phyloP scores from a whole-genome alignment of 768 basidiomycete genomes.

The Lyophyllum semitale region DNA sequence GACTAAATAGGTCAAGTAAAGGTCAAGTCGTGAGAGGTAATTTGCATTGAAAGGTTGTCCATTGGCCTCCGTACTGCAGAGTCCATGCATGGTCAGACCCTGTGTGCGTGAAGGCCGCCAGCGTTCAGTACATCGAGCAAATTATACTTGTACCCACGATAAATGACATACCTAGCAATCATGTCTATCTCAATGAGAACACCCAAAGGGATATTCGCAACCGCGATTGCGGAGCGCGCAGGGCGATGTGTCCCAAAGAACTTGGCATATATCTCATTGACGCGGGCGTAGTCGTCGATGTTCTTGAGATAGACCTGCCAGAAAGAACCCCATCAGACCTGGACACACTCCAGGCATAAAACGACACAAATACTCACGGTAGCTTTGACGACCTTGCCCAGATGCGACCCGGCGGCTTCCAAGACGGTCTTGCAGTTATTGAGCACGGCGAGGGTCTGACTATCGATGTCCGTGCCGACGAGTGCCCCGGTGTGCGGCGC shows the following conservation, averaged over 20 bases:
- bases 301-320: slow-evolving; percentile 10
- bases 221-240: slow-evolving; percentile 3
- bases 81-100: too few relatives aligned
- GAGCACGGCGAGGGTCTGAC: slow-evolving; percentile 8
- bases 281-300: slow-evolving; percentile 5
- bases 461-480: slow-evolving; percentile 4
- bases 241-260: slow-evolving; percentile 10
- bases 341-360: background rate
- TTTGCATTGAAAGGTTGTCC: too few relatives aligned
- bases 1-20: too few relatives aligned
- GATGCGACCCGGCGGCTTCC: slow-evolving; percentile 3
- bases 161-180: slow-evolving; percentile 1
- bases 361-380: slow-evolving; percentile 1
- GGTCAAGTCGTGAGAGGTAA: too few relatives aligned
- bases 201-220: background rate
- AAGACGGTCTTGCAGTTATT: slow-evolving; percentile 3
- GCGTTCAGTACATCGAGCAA: too few relatives aligned
- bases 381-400: slow-evolving; percentile 15
- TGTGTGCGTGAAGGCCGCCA: too few relatives aligned
- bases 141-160: too few relatives aligned
- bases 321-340: background rate
- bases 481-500: slow-evolving; percentile 7
- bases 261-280: slow-evolving; percentile 6
- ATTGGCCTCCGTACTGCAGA: too few relatives aligned
- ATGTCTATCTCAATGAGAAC: background rate